These are phyloP conservation scores for Hypoxylon sp. DNA, from an alignment of 2,329 filamentous ascomycete species.

Conservation along the genomic window DNA sequence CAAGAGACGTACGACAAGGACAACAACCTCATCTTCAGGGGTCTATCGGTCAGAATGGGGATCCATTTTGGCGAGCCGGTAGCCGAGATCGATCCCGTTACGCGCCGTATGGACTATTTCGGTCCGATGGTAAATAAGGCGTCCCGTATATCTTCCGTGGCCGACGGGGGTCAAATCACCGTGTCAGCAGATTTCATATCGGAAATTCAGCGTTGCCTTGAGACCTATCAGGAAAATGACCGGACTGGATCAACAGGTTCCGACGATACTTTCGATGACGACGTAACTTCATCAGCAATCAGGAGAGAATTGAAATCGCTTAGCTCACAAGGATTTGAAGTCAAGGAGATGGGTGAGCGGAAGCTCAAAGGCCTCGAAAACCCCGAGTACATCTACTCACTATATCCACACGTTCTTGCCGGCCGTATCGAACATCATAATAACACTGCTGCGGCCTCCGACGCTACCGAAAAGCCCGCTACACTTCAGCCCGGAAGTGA, in stretches of 20 bases:
- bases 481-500: conserved; percentile 75
- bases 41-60: conserved; percentile 96
- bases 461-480: conserved; percentile 70
- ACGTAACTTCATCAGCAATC: conserved; percentile 81
- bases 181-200: conserved; percentile 98
- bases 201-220: conserved; percentile 91
- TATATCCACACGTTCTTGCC: conserved; percentile 91
- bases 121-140: conserved; percentile 99
- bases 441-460: conserved; percentile 57
- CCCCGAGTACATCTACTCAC: conserved; percentile 93
- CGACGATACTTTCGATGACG: conserved; percentile 83
- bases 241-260: conserved; percentile 76
- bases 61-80: conserved; percentile 96
- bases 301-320: conserved; percentile 89
- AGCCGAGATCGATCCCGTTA: conserved; percentile 95
- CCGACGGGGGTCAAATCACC: conserved; percentile 96
- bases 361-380: conserved; percentile 98
- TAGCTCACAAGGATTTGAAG: conserved; percentile 92
- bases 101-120: conserved; percentile 98
- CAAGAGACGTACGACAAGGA: conserved; percentile 87
- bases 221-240: conserved; percentile 90
- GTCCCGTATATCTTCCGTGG: conserved; percentile 91
- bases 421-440: conserved; percentile 82
- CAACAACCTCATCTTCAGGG: conserved; percentile 90
- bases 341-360: conserved; percentile 95